Evolutionary conservation across 192 early-diverging fungal genomes (phyloP), one percentile per base, ranked within the genome.

Genomic region (Haplosporangium gracile): DNA sequence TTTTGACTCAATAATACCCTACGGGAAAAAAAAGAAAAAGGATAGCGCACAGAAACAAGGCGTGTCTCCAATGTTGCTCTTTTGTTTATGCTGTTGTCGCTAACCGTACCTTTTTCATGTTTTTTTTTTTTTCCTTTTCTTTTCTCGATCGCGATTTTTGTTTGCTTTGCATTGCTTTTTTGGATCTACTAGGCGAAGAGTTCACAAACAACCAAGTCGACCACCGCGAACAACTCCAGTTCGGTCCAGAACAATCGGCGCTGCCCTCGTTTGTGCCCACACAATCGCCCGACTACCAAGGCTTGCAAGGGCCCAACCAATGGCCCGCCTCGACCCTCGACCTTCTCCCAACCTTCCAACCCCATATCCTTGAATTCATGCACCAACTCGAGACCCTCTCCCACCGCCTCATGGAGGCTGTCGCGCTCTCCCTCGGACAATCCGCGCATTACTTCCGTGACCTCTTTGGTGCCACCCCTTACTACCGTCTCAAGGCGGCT

Each of bases 291-390:
- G 79, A 87, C 26, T 85, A 93, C 76, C 80, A 89, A 32, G 88
- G 89, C 11, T 82, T 94, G 1, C 80, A 89, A 6, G 92, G 93
- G 0, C 93, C 93, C 34, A 93, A 93, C 38, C 91, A 91, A 86
- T 94, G 93, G 93, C 93, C 93, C 1, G 47, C 74, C 29, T 85
- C 82, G 4, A 78, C 80, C 5, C 55, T 84, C 2, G 47, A 47
- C 0, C 63, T 75, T 34, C 34, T 93, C 18, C 91, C 93, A 13
- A 57, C 70, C 0, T 93, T 94, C 74, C 88, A 88, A 29, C 63
- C 77, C 22, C 76, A 80, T 7, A 80, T 92, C 24, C 47, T 90
- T 20, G 68, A 77, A 0, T 90, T 91, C 39, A 86, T 89, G 70
- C 38, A 60, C 2, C 87, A 90, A 22, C 89, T 90, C 57, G 79